A percentile compares a stretch with the other conserved stretches of the same genome.
Conservation (phyloP, 2,329 filamentous ascomycete species). For the Fusarium sp. region DNA sequence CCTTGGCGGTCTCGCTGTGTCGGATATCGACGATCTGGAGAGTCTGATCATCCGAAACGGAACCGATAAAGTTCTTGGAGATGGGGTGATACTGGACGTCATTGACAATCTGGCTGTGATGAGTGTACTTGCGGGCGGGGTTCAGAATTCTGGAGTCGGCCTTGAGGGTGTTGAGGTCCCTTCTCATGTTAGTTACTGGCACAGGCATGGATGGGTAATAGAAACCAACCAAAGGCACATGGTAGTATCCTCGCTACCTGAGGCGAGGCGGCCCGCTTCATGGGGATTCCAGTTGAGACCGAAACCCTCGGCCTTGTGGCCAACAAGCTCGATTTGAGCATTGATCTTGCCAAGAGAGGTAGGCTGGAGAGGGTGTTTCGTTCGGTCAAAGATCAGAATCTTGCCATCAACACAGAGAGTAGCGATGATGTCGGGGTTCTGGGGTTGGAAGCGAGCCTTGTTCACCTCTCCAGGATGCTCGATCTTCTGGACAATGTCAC, state of each 20-base stretch:
- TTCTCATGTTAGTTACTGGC: slow-evolving; percentile 48
- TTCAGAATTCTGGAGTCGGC: slow-evolving; percentile 76
- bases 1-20: slow-evolving; percentile 71
- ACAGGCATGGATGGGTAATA: slow-evolving; percentile 1
- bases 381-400: slow-evolving; percentile 94
- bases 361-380: slow-evolving; percentile 87
- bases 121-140: slow-evolving; percentile 81
- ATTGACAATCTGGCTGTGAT: slow-evolving; percentile 93
- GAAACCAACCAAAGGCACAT: slow-evolving; percentile 84
- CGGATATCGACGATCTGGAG: slow-evolving; percentile 93
- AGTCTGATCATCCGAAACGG: slow-evolving; percentile 94
- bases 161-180: slow-evolving; percentile 84
- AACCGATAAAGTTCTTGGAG: slow-evolving; percentile 86
- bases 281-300: slow-evolving; percentile 94
- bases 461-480: slow-evolving; percentile 97
- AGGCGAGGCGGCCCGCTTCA: slow-evolving; percentile 82
- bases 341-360: slow-evolving; percentile 72
- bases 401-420: slow-evolving; percentile 90
- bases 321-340: slow-evolving; percentile 85
- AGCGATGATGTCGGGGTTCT: slow-evolving; percentile 96
- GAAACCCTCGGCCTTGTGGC: slow-evolving; percentile 91
- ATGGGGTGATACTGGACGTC: slow-evolving; percentile 96
- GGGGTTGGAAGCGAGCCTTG: slow-evolving; percentile 97
- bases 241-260: slow-evolving; percentile 91
- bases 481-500: slow-evolving; percentile 94